A percentile compares a stretch with the other conserved stretches of the same genome.
Conservation (phyloP, 2,329 filamentous ascomycete species). For the Aspergillus tanneri region DNA sequence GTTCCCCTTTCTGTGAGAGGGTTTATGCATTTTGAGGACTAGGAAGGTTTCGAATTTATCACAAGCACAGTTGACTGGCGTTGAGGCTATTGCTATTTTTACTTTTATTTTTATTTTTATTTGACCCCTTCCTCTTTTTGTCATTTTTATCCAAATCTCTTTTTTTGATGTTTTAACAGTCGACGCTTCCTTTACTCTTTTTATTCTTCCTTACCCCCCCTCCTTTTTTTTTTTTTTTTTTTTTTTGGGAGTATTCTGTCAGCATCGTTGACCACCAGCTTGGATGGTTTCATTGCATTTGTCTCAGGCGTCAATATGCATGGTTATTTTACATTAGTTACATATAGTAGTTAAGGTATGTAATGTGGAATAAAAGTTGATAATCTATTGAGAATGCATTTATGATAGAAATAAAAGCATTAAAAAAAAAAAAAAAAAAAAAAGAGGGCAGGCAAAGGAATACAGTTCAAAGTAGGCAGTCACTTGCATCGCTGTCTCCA, state of each 20-base stretch:
- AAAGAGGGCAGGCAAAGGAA: background rate
- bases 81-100: background rate
- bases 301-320: conserved; percentile 20
- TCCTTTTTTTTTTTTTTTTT: conserved; percentile 1
- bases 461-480: background rate
- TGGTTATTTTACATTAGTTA: background rate
- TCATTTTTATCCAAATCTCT: no score
- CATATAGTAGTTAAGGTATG: background rate
- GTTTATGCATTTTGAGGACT: background rate
- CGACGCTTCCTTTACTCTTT: no score
- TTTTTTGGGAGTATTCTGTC: conserved; percentile 7
- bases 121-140: no score
- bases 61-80: background rate
- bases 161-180: no score
- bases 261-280: conserved; percentile 10
- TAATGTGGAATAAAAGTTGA: background rate
- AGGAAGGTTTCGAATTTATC: background rate
- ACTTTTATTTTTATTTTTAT: no score
- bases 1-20: background rate
- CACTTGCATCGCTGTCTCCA: conserved; percentile 15
- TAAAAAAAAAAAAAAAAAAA: background rate
- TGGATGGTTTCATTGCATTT: conserved; percentile 20
- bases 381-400: background rate
- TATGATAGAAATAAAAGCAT: background rate
- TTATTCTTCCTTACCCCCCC: no score